These are phyloP conservation scores for Zygosaccharomyces siamensis DNA, from an alignment of 805 yeast species.

Conservation along the genomic window DNA sequence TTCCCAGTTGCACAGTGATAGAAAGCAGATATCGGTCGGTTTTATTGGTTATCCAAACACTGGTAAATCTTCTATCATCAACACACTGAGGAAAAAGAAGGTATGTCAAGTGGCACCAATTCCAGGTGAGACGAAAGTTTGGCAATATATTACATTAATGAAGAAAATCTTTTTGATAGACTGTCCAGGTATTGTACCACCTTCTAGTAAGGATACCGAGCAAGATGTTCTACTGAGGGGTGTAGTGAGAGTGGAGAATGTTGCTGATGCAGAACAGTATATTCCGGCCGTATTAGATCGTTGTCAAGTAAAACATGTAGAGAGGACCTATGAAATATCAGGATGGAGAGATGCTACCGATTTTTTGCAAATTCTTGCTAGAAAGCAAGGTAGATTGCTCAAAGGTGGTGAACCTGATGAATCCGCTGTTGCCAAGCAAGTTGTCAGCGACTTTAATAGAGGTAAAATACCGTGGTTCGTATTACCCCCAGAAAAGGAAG, in stretches of 20 bases:
- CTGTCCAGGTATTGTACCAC: constrained; percentile 99
- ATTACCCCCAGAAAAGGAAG: constrained; percentile 78
- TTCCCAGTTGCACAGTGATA: constrained; percentile 81
- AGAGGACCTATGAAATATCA: constrained; percentile 88
- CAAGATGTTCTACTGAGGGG: constrained; percentile 93
- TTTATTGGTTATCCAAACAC: constrained; percentile 97
- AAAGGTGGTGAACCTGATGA: constrained; percentile 99
- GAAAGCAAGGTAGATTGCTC: constrained; percentile 85
- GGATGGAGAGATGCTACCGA: constrained; percentile 82
- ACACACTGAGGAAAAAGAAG: constrained; percentile 88
- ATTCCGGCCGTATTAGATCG: constrained; percentile 80
- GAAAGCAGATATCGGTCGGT: constrained; percentile 95
- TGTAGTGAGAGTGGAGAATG: constrained; percentile 98
- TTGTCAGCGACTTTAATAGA: constrained; percentile 90
- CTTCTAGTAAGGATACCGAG: constrained; percentile 81
- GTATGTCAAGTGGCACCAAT: constrained; percentile 97
- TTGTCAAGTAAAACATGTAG: constrained; percentile 85
- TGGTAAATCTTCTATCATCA: constrained; percentile 95
- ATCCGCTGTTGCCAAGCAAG: constrained; percentile 82
- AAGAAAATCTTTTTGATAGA: constrained; percentile 91
- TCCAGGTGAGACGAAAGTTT: constrained; percentile 98
- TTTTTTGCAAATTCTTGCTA: constrained; percentile 84
- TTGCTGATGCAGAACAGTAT: constrained; percentile 90
- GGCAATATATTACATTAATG: constrained; percentile 98
- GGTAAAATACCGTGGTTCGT: constrained; percentile 98